phyloP scores from a whole-genome alignment of 257 asterid genomes.

The Solanum piurae region DNA sequence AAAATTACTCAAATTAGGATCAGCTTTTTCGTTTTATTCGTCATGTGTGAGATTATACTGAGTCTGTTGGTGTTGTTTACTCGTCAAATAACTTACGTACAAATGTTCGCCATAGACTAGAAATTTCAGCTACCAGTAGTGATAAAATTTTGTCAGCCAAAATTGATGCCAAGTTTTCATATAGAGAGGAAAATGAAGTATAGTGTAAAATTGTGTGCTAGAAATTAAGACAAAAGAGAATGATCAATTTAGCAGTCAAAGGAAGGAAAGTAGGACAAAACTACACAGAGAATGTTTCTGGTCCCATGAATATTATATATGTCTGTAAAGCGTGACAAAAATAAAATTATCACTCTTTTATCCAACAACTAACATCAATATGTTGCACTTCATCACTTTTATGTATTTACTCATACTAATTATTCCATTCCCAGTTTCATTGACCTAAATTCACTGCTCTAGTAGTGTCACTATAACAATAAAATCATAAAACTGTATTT shows the following conservation, averaged over 20 bases:
- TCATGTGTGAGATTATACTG: too few relatives aligned
- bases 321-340: constrained; percentile 16
- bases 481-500: neutral
- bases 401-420: neutral
- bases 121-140: neutral
- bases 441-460: neutral
- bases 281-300: constrained; percentile 30
- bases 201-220: neutral
- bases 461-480: neutral
- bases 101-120: neutral
- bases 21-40: neutral
- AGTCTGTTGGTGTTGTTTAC: too few relatives aligned
- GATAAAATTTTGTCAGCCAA: neutral
- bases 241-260: constrained; percentile 16
- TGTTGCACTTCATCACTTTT: constrained; percentile 16
- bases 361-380: constrained; percentile 32
- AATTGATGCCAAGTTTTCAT: neutral
- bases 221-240: neutral
- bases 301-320: constrained; percentile 22
- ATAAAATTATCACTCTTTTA: neutral
- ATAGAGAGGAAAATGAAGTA: neutral
- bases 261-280: constrained; percentile 14
- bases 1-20: neutral
- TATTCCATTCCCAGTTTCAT: neutral
- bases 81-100: neutral